Conservation (phyloP, 2,329 filamentous ascomycete genomes). For the Ophiognomonia clavigignenti-juglandacearum region DNA sequence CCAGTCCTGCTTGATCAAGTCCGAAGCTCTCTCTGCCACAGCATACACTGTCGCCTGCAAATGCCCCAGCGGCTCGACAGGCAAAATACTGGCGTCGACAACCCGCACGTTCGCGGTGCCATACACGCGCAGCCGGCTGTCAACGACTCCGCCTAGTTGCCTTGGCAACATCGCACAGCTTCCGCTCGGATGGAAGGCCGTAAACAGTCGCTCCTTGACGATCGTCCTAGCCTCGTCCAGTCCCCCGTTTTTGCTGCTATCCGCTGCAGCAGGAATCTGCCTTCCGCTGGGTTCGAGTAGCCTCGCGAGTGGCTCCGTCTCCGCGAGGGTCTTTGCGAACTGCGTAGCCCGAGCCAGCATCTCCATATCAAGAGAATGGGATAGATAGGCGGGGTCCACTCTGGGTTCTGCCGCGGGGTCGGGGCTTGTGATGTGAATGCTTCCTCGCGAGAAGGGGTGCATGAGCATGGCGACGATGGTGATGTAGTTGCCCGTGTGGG, state of each 20-base stretch:
- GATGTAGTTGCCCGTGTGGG: slow-evolving; percentile 39
- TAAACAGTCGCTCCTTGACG: neutral
- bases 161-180: neutral
- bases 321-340: slow-evolving; percentile 34
- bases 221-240: neutral
- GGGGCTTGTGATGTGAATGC: slow-evolving; percentile 44
- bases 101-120: neutral
- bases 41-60: neutral
- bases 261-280: neutral
- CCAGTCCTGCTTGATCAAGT: slow-evolving; percentile 2
- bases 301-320: slow-evolving; percentile 30
- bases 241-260: too few relatives aligned
- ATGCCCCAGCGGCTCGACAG: neutral
- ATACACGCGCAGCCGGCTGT: neutral
- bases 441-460: slow-evolving; percentile 52
- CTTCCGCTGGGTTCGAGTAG: slow-evolving; percentile 28
- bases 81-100: neutral
- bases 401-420: slow-evolving; percentile 37
- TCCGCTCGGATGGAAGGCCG: neutral
- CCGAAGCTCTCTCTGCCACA: neutral
- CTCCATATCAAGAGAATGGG: slow-evolving; percentile 39
- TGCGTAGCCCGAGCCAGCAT: slow-evolving; percentile 35
- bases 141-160: neutral
- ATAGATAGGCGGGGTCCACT: slow-evolving; percentile 50
- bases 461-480: slow-evolving; percentile 49